Evolutionary conservation across 345 rosid species (phyloP).

Genomic region (Acer campestre): DNA sequence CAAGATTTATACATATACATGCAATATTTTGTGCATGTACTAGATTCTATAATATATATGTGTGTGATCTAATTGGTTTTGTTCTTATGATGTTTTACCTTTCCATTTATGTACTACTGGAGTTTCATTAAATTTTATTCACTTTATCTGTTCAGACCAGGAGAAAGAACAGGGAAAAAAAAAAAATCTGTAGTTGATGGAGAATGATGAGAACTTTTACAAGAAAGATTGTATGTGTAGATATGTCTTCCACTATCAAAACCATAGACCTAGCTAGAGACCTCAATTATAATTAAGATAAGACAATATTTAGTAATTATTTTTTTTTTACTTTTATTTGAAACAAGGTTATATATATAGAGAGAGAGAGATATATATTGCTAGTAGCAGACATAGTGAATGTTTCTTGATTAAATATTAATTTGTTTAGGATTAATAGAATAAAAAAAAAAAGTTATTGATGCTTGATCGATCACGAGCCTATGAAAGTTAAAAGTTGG

Average conservation of each 20-base stretch:
- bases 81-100: neutral
- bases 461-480: conserved; percentile 32
- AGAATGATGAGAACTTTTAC: conserved; percentile 5
- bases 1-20: neutral
- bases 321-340: conserved; percentile 6
- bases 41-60: too few relatives aligned
- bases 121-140: neutral
- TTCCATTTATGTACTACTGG: neutral
- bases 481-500: conserved; percentile 21
- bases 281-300: conserved; percentile 11
- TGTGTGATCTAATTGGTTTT: neutral
- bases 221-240: conserved; percentile 9
- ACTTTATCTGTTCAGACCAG: neutral
- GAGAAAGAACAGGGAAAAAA: neutral
- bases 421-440: neutral
- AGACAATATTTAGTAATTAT: neutral
- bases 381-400: conserved; percentile 8
- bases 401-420: conserved; percentile 9
- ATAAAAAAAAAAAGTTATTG: conserved; percentile 18
- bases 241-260: conserved; percentile 20
- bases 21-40: neutral
- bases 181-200: neutral
- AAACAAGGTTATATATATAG: neutral
- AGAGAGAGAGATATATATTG: neutral
- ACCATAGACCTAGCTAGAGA: conserved; percentile 1